A percentile compares a stretch with the other conserved stretches of the same genome.
Evolutionary conservation across 2,329 filamentous ascomycete species (phyloP).

Genomic region (Ophiostoma ips): DNA sequence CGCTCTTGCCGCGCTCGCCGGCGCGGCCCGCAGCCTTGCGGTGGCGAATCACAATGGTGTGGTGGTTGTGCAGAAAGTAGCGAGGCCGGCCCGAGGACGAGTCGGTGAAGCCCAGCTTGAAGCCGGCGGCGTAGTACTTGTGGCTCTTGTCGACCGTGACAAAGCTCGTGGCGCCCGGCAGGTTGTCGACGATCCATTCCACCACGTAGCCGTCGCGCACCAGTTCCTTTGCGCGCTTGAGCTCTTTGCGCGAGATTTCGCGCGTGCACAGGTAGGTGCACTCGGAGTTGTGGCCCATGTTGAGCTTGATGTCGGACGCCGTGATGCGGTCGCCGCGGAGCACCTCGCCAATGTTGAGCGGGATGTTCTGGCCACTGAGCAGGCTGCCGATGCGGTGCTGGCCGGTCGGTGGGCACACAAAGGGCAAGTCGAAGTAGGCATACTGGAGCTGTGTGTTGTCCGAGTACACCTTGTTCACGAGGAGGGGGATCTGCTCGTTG

Average conservation of each 20-base stretch:
- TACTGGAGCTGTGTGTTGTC: constrained; percentile 84
- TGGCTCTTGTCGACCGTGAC: constrained; percentile 70
- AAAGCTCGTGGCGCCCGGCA: constrained; percentile 79
- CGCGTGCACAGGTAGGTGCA: constrained; percentile 60
- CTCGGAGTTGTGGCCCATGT: constrained; percentile 61
- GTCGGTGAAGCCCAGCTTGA: constrained; percentile 74
- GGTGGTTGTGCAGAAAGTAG: constrained; percentile 77
- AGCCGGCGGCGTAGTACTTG: constrained; percentile 82
- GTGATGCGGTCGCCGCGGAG: constrained; percentile 76
- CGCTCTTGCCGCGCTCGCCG: constrained; percentile 57
- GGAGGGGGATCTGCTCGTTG: constrained; percentile 64
- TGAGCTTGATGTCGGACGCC: constrained; percentile 69
- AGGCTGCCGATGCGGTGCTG: constrained; percentile 50
- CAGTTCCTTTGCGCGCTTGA: constrained; percentile 56
- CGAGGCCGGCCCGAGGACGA: constrained; percentile 43
- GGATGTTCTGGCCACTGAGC: constrained; percentile 62
- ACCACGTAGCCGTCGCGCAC: constrained; percentile 71
- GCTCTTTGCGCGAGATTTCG: constrained; percentile 47
- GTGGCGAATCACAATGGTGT: constrained; percentile 71
- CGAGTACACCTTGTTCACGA: constrained; percentile 85
- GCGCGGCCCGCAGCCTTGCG: constrained; percentile 55
- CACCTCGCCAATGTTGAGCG: constrained; percentile 76
- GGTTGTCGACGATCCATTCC: constrained; percentile 88
- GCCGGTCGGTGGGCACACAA: constrained; percentile 69
- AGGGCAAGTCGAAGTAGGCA: constrained; percentile 78